These are phyloP conservation scores for Sclerotiophoma versabilis DNA, from an alignment of 2,329 filamentous ascomycete genomes.

Conservation along the genomic window DNA sequence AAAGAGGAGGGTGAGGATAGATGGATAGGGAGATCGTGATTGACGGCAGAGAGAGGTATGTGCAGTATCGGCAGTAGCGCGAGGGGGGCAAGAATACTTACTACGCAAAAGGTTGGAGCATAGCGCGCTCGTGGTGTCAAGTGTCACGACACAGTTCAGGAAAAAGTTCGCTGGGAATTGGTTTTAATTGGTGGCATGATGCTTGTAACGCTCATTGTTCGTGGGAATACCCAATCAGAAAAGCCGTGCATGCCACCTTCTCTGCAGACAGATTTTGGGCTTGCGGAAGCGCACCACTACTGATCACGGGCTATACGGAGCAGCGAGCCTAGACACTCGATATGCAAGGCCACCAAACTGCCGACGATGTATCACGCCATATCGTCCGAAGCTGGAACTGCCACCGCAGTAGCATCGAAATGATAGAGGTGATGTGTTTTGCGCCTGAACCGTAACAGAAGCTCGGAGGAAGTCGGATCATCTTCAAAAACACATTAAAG, in stretches of 20 bases:
- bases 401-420: background rate
- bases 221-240: background rate
- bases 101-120: background rate
- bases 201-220: slow-evolving; percentile 1
- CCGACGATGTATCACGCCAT: slow-evolving; percentile 25
- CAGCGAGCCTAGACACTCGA: background rate
- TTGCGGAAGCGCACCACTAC: slow-evolving; percentile 5
- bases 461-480: slow-evolving; percentile 20
- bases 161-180: background rate
- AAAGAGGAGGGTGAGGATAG: background rate
- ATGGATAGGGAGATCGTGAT: too few relatives aligned
- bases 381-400: slow-evolving; percentile 16
- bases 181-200: background rate
- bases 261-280: background rate
- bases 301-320: slow-evolving; percentile 1
- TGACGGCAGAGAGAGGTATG: too few relatives aligned
- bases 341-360: slow-evolving; percentile 6
- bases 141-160: background rate
- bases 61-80: too few relatives aligned
- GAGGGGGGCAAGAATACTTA: background rate
- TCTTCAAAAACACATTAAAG: background rate
- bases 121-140: background rate
- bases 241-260: background rate
- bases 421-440: background rate
- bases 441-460: background rate